A percentile compares a stretch with the other conserved stretches of the same genome.
Conservation (phyloP, 1,139 yeast genomes). For the Candida sp. region DNA sequence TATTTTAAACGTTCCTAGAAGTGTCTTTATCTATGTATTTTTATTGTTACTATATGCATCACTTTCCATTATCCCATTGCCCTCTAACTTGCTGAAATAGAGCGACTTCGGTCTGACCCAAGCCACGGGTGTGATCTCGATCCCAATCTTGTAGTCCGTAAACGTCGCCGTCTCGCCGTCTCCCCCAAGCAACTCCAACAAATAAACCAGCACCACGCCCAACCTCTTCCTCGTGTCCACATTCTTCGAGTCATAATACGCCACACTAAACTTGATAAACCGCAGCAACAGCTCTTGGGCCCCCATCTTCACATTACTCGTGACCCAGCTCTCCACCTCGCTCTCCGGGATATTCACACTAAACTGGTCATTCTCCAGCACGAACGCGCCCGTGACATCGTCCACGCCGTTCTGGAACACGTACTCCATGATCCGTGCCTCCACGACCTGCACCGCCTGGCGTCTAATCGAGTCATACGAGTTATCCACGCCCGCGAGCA, state of each 20-base stretch:
- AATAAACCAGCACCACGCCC: conserved; percentile 38
- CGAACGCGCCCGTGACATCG: conserved; percentile 16
- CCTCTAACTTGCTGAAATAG: conserved; percentile 1
- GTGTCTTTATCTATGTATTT: background rate
- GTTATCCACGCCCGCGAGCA: conserved; percentile 39
- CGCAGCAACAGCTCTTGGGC: conserved; percentile 12
- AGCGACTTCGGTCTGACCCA: conserved; percentile 8
- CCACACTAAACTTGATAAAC: conserved; percentile 40
- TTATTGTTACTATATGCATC: conserved; percentile 3
- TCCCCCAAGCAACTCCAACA: conserved; percentile 24
- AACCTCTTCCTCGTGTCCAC: conserved; percentile 23
- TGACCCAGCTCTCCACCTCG: conserved; percentile 36
- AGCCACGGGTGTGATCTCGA: conserved; percentile 30
- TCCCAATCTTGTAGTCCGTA: conserved; percentile 24
- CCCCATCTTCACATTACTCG: conserved; percentile 13
- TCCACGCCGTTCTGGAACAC: conserved; percentile 16
- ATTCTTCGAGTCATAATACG: conserved; percentile 28
- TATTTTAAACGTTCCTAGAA: conserved; percentile 18
- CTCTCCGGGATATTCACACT: conserved; percentile 24
- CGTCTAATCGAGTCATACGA: conserved; percentile 39
- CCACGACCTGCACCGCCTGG: conserved; percentile 32
- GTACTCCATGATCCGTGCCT: conserved; percentile 26
- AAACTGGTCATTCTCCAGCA: conserved; percentile 35
- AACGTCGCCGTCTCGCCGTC: conserved; percentile 11
- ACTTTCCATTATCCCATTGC: conserved; percentile 7